Evolutionary conservation across 169 alveolate genomes (phyloP).

Genomic region (Condylostoma magnum): DNA sequence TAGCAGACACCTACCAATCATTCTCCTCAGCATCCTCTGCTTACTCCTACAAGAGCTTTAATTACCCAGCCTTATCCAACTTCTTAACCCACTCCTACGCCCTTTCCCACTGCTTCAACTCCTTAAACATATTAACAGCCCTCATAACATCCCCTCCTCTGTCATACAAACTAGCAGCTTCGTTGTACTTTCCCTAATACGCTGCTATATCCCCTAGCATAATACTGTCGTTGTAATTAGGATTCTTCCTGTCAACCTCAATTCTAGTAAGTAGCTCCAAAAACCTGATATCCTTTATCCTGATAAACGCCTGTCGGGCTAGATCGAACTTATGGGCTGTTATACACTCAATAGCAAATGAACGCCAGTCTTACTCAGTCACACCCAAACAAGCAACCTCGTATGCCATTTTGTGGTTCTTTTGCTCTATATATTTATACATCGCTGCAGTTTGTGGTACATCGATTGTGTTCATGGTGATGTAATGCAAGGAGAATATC

Average conservation of each 20-base stretch:
- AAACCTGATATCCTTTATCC: conserved; percentile 76
- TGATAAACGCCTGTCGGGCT: conserved; percentile 81
- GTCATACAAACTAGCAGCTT: conserved; percentile 57
- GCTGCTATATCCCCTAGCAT: conserved; percentile 75
- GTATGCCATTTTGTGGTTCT: conserved; percentile 83
- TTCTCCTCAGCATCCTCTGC: conserved; percentile 74
- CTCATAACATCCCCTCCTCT: conserved; percentile 40
- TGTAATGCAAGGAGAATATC: conserved; percentile 76
- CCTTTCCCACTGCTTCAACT: conserved; percentile 52
- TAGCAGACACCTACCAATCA: conserved; percentile 80
- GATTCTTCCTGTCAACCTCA: conserved; percentile 56
- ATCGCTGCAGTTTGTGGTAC: conserved; percentile 87
- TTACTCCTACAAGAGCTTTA: conserved; percentile 60
- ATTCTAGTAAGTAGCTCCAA: conserved; percentile 67
- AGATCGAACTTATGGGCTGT: conserved; percentile 68
- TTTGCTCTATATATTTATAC: conserved; percentile 80
- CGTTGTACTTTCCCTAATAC: conserved; percentile 69
- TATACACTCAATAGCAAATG: conserved; percentile 85
- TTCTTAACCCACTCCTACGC: conserved; percentile 52
- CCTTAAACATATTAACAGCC: conserved; percentile 61
- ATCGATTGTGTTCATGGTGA: conserved; percentile 83
- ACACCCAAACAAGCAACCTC: conserved; percentile 90
- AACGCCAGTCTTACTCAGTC: conserved; percentile 86
- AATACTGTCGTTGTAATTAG: conserved; percentile 53
- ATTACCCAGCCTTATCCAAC: conserved; percentile 37